Percentiles rank a stretch among this genome's conserved stretches.
Conservation (phyloP, 2,329 filamentous ascomycete genomes). For the Paracoccidioides lutzii region DNA sequence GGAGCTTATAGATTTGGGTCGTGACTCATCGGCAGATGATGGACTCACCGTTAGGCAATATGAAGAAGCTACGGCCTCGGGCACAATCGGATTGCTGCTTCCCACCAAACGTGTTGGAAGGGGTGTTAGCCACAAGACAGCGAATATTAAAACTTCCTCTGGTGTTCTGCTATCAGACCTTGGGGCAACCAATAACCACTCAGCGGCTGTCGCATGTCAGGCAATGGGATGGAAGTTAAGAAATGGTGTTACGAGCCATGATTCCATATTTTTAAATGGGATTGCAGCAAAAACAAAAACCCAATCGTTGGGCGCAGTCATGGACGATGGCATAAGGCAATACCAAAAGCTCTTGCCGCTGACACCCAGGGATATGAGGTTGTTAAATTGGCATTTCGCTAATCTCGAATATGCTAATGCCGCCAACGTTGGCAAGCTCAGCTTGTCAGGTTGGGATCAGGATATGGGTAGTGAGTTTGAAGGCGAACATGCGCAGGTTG, state of each 20-base stretch:
- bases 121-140: conserved; percentile 34
- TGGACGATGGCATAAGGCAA: conserved; percentile 81
- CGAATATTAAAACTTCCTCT: conserved; percentile 38
- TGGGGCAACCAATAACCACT: conserved; percentile 54
- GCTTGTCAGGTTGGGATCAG: conserved; percentile 87
- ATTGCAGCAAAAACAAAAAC: conserved; percentile 47
- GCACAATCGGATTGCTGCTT: conserved; percentile 35
- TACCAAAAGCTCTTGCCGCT: conserved; percentile 75
- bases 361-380: conserved; percentile 70
- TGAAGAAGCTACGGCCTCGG: conserved; percentile 55
- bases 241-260: conserved; percentile 46
- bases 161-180: conserved; percentile 42
- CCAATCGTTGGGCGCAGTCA: conserved; percentile 76
- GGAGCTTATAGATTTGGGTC: conserved; percentile 67
- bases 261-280: conserved; percentile 58
- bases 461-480: conserved; percentile 97
- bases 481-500: conserved; percentile 81
- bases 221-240: conserved; percentile 73
- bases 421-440: conserved; percentile 72
- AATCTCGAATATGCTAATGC: conserved; percentile 98
- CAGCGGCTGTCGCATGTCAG: conserved; percentile 63
- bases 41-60: conserved; percentile 58
- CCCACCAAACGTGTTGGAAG: conserved; percentile 32
- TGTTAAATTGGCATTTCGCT: conserved; percentile 96
- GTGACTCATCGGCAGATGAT: conserved; percentile 60